Evolutionary conservation across 2,329 filamentous ascomycete species (phyloP), one percentile per base, ranked within the genome.

Genomic region (Neocucurbitaria cava): DNA sequence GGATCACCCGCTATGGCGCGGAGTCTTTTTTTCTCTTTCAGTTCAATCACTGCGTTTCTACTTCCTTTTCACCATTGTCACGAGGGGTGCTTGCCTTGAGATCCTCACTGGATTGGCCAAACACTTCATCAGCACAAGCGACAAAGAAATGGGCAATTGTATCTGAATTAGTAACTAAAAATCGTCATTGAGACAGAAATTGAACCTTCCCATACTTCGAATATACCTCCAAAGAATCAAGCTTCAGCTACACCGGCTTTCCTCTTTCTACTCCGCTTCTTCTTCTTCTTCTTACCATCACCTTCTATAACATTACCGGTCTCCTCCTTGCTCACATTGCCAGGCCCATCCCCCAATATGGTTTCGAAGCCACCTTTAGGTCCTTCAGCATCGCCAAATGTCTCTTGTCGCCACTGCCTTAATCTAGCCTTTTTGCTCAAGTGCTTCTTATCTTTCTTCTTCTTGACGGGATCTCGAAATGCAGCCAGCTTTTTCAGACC

Each of bases 401-500:
- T 87, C 35, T 89, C 86, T 69, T 84, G 82, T 43, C 87, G 86
- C 95, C 95, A 99, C 78, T 97, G 86, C 70, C 92, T 83, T 56
- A 99, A 81, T 18, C 94, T 84, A 7, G 91, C 91, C 80, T 98
- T 98, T 85, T 98, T 99, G 61, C 91, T 90, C 26, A 98, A 83
- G 66, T 86, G 85, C 82, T 96, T 96, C 79, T 88, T 87, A 72
- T 99, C 95, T 68, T 89, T 90, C 64, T 85, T 83, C 83, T 98
- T 98, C 84, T 96, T 95, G 68, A 93, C 90, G 3, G 83, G 81
- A 72, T 97, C 93, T 52, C 95, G 85, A 81, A 95, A 99, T 5
- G 90, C 83, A 4, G 94, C 93, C 55, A 97, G 85, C 79, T 97
- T 98, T 84, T 99, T 99, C 69, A 99, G 81, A 6, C 95, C 94